Conservation (phyloP, 768 basidiomycete genomes). For the Sutorius australiensis region DNA sequence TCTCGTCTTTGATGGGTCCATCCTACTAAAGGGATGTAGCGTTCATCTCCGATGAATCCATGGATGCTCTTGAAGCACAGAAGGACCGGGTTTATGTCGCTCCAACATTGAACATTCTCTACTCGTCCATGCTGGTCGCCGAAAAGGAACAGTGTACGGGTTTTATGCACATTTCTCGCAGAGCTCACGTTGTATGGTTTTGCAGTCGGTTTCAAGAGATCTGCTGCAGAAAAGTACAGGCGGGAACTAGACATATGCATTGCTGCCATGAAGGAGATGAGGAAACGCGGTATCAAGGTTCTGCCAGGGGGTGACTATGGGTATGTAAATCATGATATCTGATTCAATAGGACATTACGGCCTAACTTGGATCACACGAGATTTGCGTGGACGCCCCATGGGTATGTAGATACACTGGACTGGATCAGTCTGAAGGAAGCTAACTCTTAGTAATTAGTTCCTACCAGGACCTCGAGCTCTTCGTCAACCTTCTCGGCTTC, state of each 20-base stretch:
- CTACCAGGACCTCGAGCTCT: conserved; percentile 36
- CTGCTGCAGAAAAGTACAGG: conserved; percentile 19
- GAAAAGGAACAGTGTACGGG: conserved; percentile 23
- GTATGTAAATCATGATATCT: conserved; percentile 7
- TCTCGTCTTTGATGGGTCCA: neutral
- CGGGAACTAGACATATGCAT: conserved; percentile 34
- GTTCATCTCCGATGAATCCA: conserved; percentile 35
- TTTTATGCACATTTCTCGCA: neutral
- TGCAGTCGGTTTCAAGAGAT: conserved; percentile 21
- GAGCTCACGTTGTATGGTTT: neutral
- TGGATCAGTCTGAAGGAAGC: neutral
- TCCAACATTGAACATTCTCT: conserved; percentile 31
- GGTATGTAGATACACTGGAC: conserved; percentile 8
- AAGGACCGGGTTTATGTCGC: conserved; percentile 34
- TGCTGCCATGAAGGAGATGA: conserved; percentile 36
- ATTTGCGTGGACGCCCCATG: conserved; percentile 33
- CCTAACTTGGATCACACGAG: conserved; percentile 6
- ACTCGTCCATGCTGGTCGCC: conserved; percentile 26
- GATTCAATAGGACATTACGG: neutral
- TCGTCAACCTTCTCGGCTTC: conserved; percentile 34
- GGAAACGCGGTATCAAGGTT: conserved; percentile 33
- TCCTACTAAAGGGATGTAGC: conserved; percentile 18
- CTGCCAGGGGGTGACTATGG: conserved; percentile 39
- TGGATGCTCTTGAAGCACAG: conserved; percentile 35
- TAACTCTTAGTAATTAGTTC: conserved; percentile 20